A percentile compares a stretch with the other conserved stretches of the same genome.
Conservation (phyloP, 768 basidiomycete species). For the Brasilioporus rufonigricans region DNA sequence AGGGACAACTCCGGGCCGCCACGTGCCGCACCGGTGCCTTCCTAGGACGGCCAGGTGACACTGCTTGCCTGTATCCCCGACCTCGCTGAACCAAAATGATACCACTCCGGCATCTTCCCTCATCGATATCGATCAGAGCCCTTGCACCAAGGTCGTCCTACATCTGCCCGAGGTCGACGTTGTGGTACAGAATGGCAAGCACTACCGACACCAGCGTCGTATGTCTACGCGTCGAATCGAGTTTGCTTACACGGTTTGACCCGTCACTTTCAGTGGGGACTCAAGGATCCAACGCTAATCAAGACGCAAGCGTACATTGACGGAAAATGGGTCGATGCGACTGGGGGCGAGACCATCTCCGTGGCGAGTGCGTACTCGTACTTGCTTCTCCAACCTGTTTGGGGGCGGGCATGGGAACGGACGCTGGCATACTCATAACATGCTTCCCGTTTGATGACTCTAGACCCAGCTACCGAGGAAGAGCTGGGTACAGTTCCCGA, state of each 20-base stretch:
- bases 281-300: constrained; percentile 76
- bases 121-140: constrained; percentile 15
- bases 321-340: constrained; percentile 86
- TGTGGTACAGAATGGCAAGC: constrained; percentile 54
- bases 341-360: constrained; percentile 63
- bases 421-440: not conserved
- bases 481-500: constrained; percentile 86
- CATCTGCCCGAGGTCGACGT: constrained; percentile 7
- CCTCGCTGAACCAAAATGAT: constrained; percentile 10
- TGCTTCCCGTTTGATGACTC: not conserved
- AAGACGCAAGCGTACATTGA: constrained; percentile 76
- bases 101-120: constrained; percentile 13
- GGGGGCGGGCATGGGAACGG: not conserved
- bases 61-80: not conserved
- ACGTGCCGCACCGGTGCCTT: not conserved
- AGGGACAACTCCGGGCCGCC: not conserved
- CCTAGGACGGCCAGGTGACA: too few relatives aligned
- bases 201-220: constrained; percentile 32
- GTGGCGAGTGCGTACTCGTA: constrained; percentile 63
- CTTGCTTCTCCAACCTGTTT: not conserved
- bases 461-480: constrained; percentile 88
- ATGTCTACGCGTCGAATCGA: constrained; percentile 23
- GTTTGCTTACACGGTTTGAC: not conserved
- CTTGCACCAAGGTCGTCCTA: constrained; percentile 15
- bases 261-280: constrained; percentile 49